These are phyloP conservation scores for Sporothrix inflata DNA, from an alignment of 2,329 filamentous ascomycete species.

Conservation along the genomic window DNA sequence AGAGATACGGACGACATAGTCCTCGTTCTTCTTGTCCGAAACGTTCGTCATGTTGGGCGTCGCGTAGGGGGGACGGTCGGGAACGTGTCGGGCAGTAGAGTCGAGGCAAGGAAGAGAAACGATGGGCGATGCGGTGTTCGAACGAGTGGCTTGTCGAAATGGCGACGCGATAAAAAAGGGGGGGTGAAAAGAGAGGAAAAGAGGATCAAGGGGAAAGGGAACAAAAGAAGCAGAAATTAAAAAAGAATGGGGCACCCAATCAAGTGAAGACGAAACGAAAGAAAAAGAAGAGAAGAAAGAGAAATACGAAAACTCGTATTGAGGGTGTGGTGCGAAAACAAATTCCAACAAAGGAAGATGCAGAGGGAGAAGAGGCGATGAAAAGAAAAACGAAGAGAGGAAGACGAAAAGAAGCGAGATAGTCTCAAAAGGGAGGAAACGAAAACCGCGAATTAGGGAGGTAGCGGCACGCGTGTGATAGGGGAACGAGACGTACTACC, in stretches of 20 bases:
- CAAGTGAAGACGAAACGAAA: background rate
- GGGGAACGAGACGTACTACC: constrained; percentile 8
- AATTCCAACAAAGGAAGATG: constrained; percentile 4
- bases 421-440: constrained; percentile 4
- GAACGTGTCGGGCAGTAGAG: background rate
- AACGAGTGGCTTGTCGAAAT: background rate
- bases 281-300: constrained; percentile 12
- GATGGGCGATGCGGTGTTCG: background rate
- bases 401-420: constrained; percentile 1
- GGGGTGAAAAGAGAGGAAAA: background rate
- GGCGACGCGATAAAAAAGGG: background rate
- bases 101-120: background rate
- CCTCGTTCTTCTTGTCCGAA: constrained; percentile 88
- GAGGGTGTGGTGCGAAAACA: background rate
- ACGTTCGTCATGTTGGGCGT: constrained; percentile 51
- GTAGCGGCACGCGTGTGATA: constrained; percentile 19
- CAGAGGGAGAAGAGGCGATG: background rate
- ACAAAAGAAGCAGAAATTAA: background rate
- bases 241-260: background rate
- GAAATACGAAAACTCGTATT: constrained; percentile 10
- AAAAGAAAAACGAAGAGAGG: constrained; percentile 2
- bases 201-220: constrained; percentile 6
- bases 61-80: background rate
- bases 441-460: constrained; percentile 22
- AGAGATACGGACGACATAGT: constrained; percentile 69